Evolutionary conservation across 441 rosid genomes (phyloP), one percentile per base, ranked within the genome.

Genomic region (Populus hybrid): DNA sequence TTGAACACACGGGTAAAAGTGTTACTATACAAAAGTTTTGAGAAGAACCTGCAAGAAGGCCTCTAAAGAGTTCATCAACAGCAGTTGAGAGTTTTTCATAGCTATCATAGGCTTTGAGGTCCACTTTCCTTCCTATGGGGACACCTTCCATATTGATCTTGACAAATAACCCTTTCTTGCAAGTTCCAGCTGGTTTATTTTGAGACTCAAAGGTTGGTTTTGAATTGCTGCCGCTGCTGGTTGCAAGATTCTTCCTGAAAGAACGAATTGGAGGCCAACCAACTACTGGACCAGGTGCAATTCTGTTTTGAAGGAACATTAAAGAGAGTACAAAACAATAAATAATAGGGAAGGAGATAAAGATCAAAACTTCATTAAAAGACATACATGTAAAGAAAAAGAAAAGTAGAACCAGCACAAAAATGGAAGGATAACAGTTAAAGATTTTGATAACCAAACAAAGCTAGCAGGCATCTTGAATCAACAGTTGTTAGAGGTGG

Each of bases 261-360:
- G 97, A 90, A 23, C 97, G 86, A 76, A 95, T 89, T 46, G 99
- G 99, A 65, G 99, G 99, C 99, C 99, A 95, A 68, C 99, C 99
- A 70, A 95, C 99, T 26, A 94, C 93, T 81, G 97, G 90, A 82
- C 93, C 93, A 76, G 99, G 92, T 77, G 97, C 98, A 81, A 87
- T 87, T 84, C 99, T 95, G 81, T 77, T 71, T 71, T 10, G 5
- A 34, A 61, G 8, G n/a, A 5, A 5, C 21, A 64, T 34, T 21
- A 7, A 64, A 64, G n/a, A 74, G 26, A 38, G 23, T 26, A 30
- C 21, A 28, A 73, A 54, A 67, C 16, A 38, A 65, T 63, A 65
- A 81, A 64, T n/a, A 23, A 74, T 36, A 32, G 34, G 5, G 73
- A 64, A 68, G 40, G 34, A 69, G 26, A 78, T 38, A 3, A 70